These are phyloP conservation scores for Rosa chinensis DNA, from an alignment of 306 rosid genomes.

Conservation along the genomic window DNA sequence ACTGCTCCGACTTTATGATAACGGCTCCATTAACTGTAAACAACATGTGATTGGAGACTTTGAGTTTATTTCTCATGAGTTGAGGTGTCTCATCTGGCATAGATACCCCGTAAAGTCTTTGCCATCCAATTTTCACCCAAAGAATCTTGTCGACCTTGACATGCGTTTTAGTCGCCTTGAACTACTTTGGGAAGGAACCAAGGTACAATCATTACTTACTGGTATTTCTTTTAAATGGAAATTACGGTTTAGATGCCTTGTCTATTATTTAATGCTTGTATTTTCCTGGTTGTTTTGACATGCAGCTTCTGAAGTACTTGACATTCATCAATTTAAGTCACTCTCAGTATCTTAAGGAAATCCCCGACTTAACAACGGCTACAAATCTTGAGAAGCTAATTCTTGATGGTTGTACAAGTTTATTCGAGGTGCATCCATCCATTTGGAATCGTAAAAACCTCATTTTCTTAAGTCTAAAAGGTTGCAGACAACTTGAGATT, in stretches of 20 bases:
- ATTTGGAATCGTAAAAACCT: not conserved
- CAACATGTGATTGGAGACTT: not conserved
- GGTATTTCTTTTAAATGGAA: not conserved
- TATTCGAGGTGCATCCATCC: slow-evolving; percentile 14
- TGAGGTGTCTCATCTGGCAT: slow-evolving; percentile 26
- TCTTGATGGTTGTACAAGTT: slow-evolving; percentile 20
- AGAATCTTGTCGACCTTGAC: slow-evolving; percentile 25
- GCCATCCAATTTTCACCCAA: not conserved
- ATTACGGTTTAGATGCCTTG: not conserved
- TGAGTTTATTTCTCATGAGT: slow-evolving; percentile 3
- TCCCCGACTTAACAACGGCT: slow-evolving; percentile 28
- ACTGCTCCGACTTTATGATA: slow-evolving; percentile 16
- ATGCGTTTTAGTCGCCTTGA: slow-evolving; percentile 4
- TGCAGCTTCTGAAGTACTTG: slow-evolving; percentile 10
- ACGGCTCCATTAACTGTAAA: not conserved
- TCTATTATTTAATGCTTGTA: not conserved
- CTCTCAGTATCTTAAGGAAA: slow-evolving; percentile 4
- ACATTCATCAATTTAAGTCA: not conserved
- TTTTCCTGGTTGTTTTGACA: not conserved
- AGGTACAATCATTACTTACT: not conserved
- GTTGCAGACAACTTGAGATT: not conserved
- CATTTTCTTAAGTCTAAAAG: not conserved
- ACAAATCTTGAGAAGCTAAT: slow-evolving; percentile 11
- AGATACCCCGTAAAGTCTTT: slow-evolving; percentile 22
- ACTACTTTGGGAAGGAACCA: slow-evolving; percentile 10